Percentiles rank a stretch among this genome's conserved stretches.
Conservation (phyloP, 495 filamentous ascomycete genomes). For the Neurospora cerealis region DNA sequence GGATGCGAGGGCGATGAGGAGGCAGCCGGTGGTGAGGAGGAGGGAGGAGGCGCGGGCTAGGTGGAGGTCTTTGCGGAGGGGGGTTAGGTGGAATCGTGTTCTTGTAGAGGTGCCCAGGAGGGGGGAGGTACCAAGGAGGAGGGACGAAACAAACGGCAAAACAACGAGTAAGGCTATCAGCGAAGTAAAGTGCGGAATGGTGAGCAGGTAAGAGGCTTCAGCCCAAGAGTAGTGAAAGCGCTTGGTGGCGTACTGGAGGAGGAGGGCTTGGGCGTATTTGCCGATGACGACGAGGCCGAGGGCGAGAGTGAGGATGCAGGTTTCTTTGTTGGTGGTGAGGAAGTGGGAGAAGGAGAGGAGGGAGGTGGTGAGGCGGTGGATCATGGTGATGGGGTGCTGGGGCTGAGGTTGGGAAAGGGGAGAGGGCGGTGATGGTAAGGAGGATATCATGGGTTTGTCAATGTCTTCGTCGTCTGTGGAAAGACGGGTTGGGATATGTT, state of each 20-base stretch:
- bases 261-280: slow-evolving; percentile 15
- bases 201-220: slow-evolving; percentile 16
- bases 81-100: neutral
- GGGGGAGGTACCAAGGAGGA: neutral
- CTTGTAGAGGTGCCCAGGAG: neutral
- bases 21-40: neutral
- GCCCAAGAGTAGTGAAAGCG: slow-evolving; percentile 24
- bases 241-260: slow-evolving; percentile 25
- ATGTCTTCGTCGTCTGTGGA: neutral
- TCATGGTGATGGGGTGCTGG: neutral
- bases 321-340: slow-evolving; percentile 6
- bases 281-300: slow-evolving; percentile 16
- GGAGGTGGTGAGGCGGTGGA: neutral
- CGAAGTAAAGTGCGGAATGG: slow-evolving; percentile 15
- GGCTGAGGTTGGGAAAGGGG: neutral
- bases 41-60: slow-evolving; percentile 1
- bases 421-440: neutral
- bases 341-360: neutral
- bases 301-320: slow-evolving; percentile 16
- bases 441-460: neutral
- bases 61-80: neutral
- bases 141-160: slow-evolving; percentile 11
- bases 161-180: slow-evolving; percentile 15
- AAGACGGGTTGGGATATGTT: neutral
- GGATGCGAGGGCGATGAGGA: neutral